Evolutionary conservation across 768 basidiomycete genomes (phyloP).

Genomic region (Termitomyces sp.): DNA sequence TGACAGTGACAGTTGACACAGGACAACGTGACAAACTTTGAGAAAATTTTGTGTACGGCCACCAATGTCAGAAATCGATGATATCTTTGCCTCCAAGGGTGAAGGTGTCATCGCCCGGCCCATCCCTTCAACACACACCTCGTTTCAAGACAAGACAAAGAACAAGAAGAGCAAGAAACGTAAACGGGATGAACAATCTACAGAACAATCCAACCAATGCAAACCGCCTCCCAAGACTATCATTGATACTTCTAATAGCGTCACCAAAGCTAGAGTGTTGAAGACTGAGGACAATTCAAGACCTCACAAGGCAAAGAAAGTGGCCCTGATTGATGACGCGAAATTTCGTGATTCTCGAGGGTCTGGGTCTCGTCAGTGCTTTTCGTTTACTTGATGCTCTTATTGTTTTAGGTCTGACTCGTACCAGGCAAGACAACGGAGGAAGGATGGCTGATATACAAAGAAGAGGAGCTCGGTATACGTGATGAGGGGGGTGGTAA

Average conservation of each 20-base stretch:
- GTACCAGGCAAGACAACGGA: constrained; percentile 67
- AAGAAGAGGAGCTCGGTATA: constrained; percentile 79
- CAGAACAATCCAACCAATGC: constrained; percentile 13
- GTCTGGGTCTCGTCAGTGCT: constrained; percentile 54
- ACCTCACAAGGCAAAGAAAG: constrained; percentile 14
- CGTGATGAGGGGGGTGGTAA: constrained; percentile 65
- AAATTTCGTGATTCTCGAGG: constrained; percentile 76
- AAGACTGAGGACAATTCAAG: constrained; percentile 21
- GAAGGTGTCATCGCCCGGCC: constrained; percentile 21
- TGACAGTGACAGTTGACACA: constrained; percentile 9
- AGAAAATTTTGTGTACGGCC: constrained; percentile 18
- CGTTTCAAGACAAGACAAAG: constrained; percentile 40
- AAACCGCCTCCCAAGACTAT: constrained; percentile 53
- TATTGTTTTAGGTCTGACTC: background rate
- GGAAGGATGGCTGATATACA: constrained; percentile 76
- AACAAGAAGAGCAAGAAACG: constrained; percentile 36
- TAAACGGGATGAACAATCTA: constrained; percentile 15
- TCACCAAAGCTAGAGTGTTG: constrained; percentile 28
- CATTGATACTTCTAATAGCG: constrained; percentile 51
- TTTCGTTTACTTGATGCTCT: background rate
- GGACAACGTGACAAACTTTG: background rate
- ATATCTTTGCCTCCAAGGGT: constrained; percentile 64
- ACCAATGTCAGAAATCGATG: constrained; percentile 75
- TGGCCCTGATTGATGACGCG: constrained; percentile 31
- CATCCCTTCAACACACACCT: constrained; percentile 22